A percentile compares a stretch with the other conserved stretches of the same genome.
phyloP scores from a whole-genome alignment of 2,329 filamentous ascomycete genomes.

The Neofusicoccum sp. region DNA sequence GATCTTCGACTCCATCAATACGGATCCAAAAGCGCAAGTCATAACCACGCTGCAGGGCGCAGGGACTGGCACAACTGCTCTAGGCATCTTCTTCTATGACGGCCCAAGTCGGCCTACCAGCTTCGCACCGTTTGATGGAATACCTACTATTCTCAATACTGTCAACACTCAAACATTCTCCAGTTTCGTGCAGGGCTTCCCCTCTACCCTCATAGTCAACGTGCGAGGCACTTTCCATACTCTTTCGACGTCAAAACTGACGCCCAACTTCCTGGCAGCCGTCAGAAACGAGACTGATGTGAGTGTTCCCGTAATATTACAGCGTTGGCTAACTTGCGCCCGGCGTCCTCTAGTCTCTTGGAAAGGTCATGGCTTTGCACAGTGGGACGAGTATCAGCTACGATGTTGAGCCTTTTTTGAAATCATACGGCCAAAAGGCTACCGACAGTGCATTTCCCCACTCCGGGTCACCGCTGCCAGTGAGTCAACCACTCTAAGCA shows the following conservation, averaged over 20 bases:
- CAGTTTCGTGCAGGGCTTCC: not conserved
- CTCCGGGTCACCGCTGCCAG: not conserved
- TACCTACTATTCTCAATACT: not conserved
- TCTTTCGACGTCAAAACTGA: not conserved
- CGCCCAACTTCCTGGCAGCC: not conserved
- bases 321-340: not conserved
- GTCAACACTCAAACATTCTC: not conserved
- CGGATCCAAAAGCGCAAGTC: no score
- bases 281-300: slow-evolving; percentile 3
- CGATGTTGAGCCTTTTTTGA: not conserved
- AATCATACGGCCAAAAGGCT: not conserved
- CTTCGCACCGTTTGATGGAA: not conserved
- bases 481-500: not conserved
- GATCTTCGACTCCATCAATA: no score
- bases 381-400: slow-evolving; percentile 2
- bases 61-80: not conserved
- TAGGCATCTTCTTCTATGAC: slow-evolving; percentile 1
- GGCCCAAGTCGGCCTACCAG: not conserved
- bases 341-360: not conserved
- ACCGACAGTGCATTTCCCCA: slow-evolving; percentile 2
- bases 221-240: not conserved
- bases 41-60: not conserved
- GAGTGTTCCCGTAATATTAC: not conserved
- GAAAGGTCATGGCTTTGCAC: not conserved
- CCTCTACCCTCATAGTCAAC: not conserved